Percentiles rank a stretch among this genome's conserved stretches.
These are phyloP conservation scores for Ensete glaucum DNA, from an alignment of 176 grass and related monocot species.

Conservation along the genomic window DNA sequence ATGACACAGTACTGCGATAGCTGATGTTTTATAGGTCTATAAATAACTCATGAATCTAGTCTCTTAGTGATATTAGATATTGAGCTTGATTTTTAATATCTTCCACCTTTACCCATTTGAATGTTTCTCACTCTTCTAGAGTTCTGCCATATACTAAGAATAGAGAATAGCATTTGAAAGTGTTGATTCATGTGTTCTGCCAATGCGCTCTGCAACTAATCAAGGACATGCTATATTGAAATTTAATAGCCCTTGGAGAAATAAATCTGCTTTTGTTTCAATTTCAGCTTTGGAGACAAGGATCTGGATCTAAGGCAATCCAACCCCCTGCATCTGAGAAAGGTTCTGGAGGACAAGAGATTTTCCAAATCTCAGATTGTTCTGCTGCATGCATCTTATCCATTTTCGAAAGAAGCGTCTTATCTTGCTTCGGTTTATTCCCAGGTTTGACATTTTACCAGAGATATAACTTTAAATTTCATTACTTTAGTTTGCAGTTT, in stretches of 20 bases:
- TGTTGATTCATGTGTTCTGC: too few species aligned
- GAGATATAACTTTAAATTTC: neutral
- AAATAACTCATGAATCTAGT: neutral
- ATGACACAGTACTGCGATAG: too few species aligned
- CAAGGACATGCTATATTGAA: neutral
- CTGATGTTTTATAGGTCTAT: neutral
- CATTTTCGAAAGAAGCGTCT: slow-evolving; percentile 97
- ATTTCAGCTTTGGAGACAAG: slow-evolving; percentile 94
- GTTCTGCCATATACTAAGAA: too few species aligned
- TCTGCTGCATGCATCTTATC: slow-evolving; percentile 97
- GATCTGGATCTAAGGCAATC: slow-evolving; percentile 76
- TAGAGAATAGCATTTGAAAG: too few species aligned
- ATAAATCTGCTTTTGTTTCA: neutral
- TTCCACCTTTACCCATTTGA: too few species aligned
- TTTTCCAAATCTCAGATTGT: slow-evolving; percentile 71
- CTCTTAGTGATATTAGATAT: neutral
- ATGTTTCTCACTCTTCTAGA: too few species aligned
- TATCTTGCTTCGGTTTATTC: slow-evolving; percentile 96
- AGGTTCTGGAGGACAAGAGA: slow-evolving; percentile 77
- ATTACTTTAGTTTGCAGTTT: neutral
- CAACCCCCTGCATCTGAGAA: slow-evolving; percentile 78
- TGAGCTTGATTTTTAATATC: neutral
- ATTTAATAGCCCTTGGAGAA: neutral
- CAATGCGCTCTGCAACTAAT: neutral
- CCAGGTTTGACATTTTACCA: slow-evolving; percentile 40